Evolutionary conservation across 805 yeast species (phyloP).

Genomic region (Grigorovia jiainica): DNA sequence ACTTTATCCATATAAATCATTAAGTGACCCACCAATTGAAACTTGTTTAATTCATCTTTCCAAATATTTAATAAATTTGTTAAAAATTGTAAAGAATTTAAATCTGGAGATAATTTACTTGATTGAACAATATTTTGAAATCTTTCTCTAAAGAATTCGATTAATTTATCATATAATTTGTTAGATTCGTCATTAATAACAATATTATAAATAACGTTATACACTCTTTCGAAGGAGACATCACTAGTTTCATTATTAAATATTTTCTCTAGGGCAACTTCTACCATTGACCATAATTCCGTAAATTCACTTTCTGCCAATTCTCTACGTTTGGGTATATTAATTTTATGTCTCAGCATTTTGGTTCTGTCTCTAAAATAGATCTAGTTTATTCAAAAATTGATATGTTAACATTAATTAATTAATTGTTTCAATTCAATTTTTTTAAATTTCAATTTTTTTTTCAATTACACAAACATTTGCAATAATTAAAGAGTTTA

Average conservation of each 20-base stretch:
- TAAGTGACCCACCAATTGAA: constrained; percentile 75
- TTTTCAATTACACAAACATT: not conserved
- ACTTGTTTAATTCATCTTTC: constrained; percentile 62
- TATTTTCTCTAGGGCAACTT: constrained; percentile 63
- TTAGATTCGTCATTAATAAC: constrained; percentile 36
- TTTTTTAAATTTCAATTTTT: not conserved
- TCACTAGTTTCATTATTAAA: constrained; percentile 62
- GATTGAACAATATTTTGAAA: constrained; percentile 6
- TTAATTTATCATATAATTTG: constrained; percentile 9
- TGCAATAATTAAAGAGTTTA: too few species aligned
- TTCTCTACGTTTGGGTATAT: constrained; percentile 49
- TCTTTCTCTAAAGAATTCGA: constrained; percentile 8
- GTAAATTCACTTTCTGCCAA: constrained; percentile 41
- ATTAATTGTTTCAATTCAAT: not conserved
- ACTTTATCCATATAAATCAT: constrained; percentile 82
- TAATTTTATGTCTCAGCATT: constrained; percentile 41
- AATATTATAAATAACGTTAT: constrained; percentile 66
- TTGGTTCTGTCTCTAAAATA: too few species aligned
- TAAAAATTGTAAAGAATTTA: constrained; percentile 28
- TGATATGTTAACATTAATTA: too few species aligned
- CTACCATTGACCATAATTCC: constrained; percentile 54
- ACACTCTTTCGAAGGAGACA: constrained; percentile 73
- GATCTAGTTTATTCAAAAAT: constrained; percentile 5
- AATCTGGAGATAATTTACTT: not conserved
- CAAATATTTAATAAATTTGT: constrained; percentile 36